A percentile compares a stretch with the other conserved stretches of the same genome.
These are phyloP conservation scores for Cladosporium velox DNA, from an alignment of 2,329 filamentous ascomycete genomes.

Conservation along the genomic window DNA sequence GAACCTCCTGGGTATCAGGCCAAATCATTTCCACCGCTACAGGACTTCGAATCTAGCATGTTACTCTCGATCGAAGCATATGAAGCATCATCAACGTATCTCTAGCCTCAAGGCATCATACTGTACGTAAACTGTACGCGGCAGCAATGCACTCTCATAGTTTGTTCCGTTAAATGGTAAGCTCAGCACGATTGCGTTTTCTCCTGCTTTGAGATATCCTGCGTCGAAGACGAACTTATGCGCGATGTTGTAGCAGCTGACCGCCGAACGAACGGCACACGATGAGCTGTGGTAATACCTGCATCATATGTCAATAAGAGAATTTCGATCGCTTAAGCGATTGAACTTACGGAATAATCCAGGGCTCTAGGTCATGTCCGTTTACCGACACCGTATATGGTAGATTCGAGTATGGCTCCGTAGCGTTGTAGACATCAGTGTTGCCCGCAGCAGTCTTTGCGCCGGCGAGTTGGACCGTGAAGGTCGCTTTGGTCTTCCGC, in stretches of 20 bases:
- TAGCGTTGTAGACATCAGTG: conserved; percentile 59
- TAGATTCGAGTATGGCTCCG: conserved; percentile 56
- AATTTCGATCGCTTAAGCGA: not conserved
- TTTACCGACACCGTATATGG: conserved; percentile 55
- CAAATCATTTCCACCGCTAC: not conserved
- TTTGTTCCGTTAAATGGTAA: conserved; percentile 62
- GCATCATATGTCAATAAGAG: conserved; percentile 19
- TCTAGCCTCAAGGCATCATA: conserved; percentile 66
- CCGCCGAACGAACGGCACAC: conserved; percentile 61
- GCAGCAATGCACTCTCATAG: conserved; percentile 59
- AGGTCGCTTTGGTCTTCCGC: conserved; percentile 52
- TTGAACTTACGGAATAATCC: conserved; percentile 56
- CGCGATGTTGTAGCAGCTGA: conserved; percentile 63
- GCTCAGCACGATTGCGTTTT: conserved; percentile 59
- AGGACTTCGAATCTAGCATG: not conserved
- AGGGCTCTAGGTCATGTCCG: conserved; percentile 49
- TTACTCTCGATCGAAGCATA: not conserved
- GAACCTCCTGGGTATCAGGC: not conserved
- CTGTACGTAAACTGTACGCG: conserved; percentile 61
- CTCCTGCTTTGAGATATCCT: conserved; percentile 50
- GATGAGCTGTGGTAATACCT: conserved; percentile 59
- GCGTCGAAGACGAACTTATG: conserved; percentile 62
- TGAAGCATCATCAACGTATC: conserved; percentile 35
- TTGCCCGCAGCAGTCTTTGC: conserved; percentile 65
- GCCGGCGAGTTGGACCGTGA: conserved; percentile 64